phyloP scores from a whole-genome alignment of 2,329 filamentous ascomycete genomes.

The Fusarium fujikuroi region DNA sequence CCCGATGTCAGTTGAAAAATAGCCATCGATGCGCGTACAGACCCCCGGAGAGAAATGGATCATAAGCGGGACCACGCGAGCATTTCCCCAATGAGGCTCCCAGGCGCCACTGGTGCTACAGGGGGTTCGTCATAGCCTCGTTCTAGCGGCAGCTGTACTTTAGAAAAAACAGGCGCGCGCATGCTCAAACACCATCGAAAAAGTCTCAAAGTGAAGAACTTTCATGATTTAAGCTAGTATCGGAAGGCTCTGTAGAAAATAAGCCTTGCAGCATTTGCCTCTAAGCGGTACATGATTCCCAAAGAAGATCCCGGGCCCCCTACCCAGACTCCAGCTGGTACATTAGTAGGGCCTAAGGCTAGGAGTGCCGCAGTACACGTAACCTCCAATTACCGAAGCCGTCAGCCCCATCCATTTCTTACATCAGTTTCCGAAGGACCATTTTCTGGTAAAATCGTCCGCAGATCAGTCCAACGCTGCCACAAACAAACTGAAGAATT shows the following conservation, averaged over 20 bases:
- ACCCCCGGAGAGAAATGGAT: not conserved
- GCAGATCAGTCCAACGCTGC: not conserved
- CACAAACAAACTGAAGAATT: constrained; percentile 1
- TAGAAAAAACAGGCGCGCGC: constrained; percentile 25
- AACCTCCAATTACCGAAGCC: constrained; percentile 33
- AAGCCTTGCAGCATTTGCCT: not conserved
- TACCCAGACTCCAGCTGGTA: not conserved
- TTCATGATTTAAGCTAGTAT: not conserved
- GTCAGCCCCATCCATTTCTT: constrained; percentile 31
- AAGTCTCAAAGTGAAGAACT: not conserved
- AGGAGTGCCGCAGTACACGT: constrained; percentile 30
- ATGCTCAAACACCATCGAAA: constrained; percentile 26
- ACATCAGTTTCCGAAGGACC: constrained; percentile 26
- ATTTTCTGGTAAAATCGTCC: constrained; percentile 4
- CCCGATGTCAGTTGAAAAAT: constrained; percentile 3
- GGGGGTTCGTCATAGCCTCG: constrained; percentile 28
- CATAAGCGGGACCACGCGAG: constrained; percentile 39
- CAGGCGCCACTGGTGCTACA: constrained; percentile 15
- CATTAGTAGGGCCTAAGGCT: not conserved
- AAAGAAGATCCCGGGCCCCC: not conserved
- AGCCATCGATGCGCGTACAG: not conserved
- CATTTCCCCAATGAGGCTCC: constrained; percentile 42
- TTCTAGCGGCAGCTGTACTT: constrained; percentile 15
- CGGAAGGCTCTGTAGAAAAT: not conserved
- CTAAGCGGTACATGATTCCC: not conserved